Base-by-base conservation (phyloP, 345 rosid species). In the Linum usitatissimum region DNA sequence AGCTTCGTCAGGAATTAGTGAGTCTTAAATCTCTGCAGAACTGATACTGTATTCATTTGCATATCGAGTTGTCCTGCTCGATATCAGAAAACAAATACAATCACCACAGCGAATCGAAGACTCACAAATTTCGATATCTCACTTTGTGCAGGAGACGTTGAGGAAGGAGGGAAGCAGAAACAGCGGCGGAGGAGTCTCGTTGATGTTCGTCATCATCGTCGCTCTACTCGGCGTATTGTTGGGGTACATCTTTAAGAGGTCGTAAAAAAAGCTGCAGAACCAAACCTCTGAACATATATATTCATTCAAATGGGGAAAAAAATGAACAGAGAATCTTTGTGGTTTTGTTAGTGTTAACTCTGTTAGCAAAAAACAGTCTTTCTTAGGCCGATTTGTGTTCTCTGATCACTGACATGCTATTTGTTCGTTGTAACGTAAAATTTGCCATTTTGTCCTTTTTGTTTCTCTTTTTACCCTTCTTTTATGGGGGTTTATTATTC, bases 1-100 rank as follows among this genome's bases (percentile, higher is more conserved):
- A 75, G 76, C 83, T 86, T 68, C 82, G 78, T n/a, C 86, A 74
- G 66, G 93, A 86, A 64, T 70, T 84, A 84, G 93, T 86, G 89
- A 34, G 8, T 34, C 8, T 7, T 34, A 34, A 23, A 34, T 34
- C 8, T 34, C 38, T 34, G 28, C 38, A 34, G 8, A 34, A 3
- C 38, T 34, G 38, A 34, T 34, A 7, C 38, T 34, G 0, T 34
- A 34, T 34, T 7, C 38, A 34, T 34, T 23, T 34, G 38, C 38
- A 34, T 34, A 1, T 34, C 38, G 38, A 34, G 38, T 7, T 34
- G 38, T 3, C 38, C 38, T 34, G 38, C 38, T 7, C 38, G 8
- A 34, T 34, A 34, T 34, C 8, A 34, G 38, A 34, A 34, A 34
- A 3, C 38, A 7, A 34, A 4, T 34, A 4, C 38, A 23, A 23